Conservation (phyloP, 2,329 filamentous ascomycete species). For the Cladophialophora psammophila region DNA sequence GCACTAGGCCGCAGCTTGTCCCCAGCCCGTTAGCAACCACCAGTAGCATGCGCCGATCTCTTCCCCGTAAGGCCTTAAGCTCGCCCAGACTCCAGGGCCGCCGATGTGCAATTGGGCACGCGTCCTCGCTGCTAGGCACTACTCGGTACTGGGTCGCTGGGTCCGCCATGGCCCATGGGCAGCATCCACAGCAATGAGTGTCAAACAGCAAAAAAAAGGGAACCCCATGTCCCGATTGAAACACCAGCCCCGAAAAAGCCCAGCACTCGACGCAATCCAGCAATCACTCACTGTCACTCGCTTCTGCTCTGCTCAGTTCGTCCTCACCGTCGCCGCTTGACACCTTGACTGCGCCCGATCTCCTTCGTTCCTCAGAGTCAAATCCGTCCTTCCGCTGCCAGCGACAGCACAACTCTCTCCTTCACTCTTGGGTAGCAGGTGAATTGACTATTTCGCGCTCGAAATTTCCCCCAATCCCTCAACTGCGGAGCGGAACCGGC, state of each 20-base stretch:
- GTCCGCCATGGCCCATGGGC: background rate
- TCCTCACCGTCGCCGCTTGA: constrained; percentile 7
- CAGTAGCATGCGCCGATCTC: background rate
- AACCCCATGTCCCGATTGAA: constrained; percentile 34
- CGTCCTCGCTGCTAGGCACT: background rate
- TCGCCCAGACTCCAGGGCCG: constrained; percentile 15
- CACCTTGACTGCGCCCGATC: background rate
- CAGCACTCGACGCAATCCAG: constrained; percentile 18
- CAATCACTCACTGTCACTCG: background rate
- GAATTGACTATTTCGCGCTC: constrained; percentile 7
- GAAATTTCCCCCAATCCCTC: constrained; percentile 13
- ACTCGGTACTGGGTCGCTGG: too few relatives aligned
- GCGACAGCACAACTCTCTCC: background rate
- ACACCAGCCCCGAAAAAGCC: constrained; percentile 31
- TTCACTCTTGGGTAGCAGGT: background rate
- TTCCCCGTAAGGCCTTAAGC: constrained; percentile 12
- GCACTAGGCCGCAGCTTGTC: constrained; percentile 15
- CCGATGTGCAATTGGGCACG: constrained; percentile 14
- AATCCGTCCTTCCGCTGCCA: background rate
- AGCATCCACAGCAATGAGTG: constrained; percentile 19
- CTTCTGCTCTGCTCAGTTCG: constrained; percentile 9
- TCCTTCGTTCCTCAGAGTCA: background rate
- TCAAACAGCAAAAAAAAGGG: constrained; percentile 9
- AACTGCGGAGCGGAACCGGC: constrained; percentile 13
- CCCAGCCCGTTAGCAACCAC: background rate